Base-by-base conservation (phyloP, 2,329 filamentous ascomycete species). In the Elsinoe australis region DNA sequence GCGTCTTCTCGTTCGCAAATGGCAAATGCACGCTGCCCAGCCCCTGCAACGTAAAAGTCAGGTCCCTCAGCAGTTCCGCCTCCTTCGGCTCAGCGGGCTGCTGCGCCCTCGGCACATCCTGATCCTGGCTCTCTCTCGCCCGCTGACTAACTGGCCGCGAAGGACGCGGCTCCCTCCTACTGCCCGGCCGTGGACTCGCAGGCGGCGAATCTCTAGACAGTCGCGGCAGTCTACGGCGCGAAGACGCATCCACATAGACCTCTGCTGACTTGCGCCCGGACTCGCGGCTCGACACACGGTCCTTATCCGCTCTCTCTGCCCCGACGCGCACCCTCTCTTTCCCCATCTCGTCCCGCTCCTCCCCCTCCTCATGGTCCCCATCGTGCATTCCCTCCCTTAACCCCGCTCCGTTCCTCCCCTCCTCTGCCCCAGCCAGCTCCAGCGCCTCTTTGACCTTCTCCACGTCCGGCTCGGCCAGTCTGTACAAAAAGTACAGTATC, bases 21-120 rank as follows among this genome's bases (percentile, higher is more conserved):
- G 82, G 76, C 31, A 96, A 70, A 54, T 89, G 87, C 1, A 84
- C 83, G 0, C 90, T 95, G 1, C 88, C 94, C 2, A 96, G 72
- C 0, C 92, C 92, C 66, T 96, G 92, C 0, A 96, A 72, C 0
- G 89, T 95, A 61, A 92, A 96, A 0, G 92, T 89, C 3, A 96
- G 71, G 61, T 96, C 90, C 19, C 73, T 66, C 29, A 76, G 61
- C 10, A 76, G 61, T 4, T 67, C 63, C 5, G 70, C 59, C 52
- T 76, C 73, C 7, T 69, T 45, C 1, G 52, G 52, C 7, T 47
- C 36, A 9, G 49, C 49, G 3, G 26, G 49, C 38, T 18, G 22
- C 29, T 33, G 29, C 22, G 17, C 39, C 24, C n/a, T 32, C 2
- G 18, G 26, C 28, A 24, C 21, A 12, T 31, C 45, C 24, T 48